Percentiles rank a stretch among this genome's conserved stretches.
Conservation (phyloP, 108 stramenopile species). For the Nitzschia sp. region DNA sequence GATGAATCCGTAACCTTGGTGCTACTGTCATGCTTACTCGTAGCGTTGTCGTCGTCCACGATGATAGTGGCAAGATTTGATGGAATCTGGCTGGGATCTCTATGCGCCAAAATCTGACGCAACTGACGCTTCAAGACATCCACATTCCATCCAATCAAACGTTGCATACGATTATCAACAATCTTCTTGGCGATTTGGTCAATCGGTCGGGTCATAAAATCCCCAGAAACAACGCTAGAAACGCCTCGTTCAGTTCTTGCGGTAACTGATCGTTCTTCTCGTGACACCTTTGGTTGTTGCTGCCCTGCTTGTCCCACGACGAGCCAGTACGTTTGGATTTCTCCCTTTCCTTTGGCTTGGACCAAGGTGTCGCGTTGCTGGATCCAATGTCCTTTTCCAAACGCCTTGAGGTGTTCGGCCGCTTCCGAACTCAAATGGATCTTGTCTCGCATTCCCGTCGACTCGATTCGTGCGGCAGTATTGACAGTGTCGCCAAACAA, state of each 20-base stretch:
- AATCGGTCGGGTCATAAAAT: not conserved
- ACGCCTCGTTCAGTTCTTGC: too few species aligned
- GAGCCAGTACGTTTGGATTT: conserved; percentile 34
- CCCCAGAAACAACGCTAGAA: not conserved
- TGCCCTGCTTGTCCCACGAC: not conserved
- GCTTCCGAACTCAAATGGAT: conserved; percentile 61
- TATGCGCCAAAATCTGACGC: conserved; percentile 9
- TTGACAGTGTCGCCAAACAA: conserved; percentile 62
- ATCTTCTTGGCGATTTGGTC: not conserved
- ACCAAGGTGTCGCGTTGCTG: conserved; percentile 13
- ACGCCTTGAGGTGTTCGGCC: conserved; percentile 38
- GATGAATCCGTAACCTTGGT: not conserved
- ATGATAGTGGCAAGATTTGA: not conserved
- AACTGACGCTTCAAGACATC: conserved; percentile 11
- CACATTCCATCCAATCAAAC: conserved; percentile 19
- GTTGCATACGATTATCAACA: conserved; percentile 10
- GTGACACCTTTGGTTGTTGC: not conserved
- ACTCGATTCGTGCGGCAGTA: conserved; percentile 63
- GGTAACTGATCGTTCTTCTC: too few species aligned
- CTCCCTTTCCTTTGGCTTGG: conserved; percentile 31
- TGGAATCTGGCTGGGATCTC: conserved; percentile 1
- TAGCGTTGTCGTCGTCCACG: not conserved
- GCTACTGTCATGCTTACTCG: not conserved
- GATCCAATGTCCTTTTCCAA: conserved; percentile 26
- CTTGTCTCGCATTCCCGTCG: conserved; percentile 33